These are phyloP conservation scores for Triglochin maritima DNA, from an alignment of 106 monocot genomes.

Conservation along the genomic window DNA sequence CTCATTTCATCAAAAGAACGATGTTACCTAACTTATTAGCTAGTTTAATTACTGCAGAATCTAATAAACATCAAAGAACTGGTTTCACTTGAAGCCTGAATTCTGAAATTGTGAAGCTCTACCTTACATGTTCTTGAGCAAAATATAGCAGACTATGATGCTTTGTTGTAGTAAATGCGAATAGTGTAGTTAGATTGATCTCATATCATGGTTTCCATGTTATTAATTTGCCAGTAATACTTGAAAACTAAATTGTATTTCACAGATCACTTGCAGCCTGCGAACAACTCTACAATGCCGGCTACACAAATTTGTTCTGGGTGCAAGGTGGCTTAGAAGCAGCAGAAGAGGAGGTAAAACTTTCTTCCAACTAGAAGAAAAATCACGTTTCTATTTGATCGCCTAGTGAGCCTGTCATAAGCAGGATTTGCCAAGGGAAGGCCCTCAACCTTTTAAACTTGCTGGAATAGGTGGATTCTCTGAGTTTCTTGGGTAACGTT, in stretches of 20 bases:
- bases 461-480: slow-evolving; percentile 95
- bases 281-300: slow-evolving; percentile 76
- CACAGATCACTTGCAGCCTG: slow-evolving; percentile 97
- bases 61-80: too few species aligned
- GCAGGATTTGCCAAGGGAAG: slow-evolving; percentile 91
- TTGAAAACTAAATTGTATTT: neutral
- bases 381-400: neutral
- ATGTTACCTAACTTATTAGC: too few species aligned
- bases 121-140: too few species aligned
- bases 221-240: neutral
- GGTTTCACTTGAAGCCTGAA: too few species aligned
- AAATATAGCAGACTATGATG: too few species aligned
- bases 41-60: too few species aligned
- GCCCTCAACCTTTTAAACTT: slow-evolving; percentile 75
- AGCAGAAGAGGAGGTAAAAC: slow-evolving; percentile 84
- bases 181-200: too few species aligned
- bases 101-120: too few species aligned
- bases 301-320: slow-evolving; percentile 85
- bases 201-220: neutral
- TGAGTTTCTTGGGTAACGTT: slow-evolving; percentile 79
- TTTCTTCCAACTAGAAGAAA: neutral
- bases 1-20: too few species aligned
- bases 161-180: too few species aligned
- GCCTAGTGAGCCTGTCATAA: neutral
- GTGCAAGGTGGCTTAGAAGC: slow-evolving; percentile 97